Conservation (phyloP, 2,329 filamentous ascomycete species). For the Colletotrichum euphorbiae region DNA sequence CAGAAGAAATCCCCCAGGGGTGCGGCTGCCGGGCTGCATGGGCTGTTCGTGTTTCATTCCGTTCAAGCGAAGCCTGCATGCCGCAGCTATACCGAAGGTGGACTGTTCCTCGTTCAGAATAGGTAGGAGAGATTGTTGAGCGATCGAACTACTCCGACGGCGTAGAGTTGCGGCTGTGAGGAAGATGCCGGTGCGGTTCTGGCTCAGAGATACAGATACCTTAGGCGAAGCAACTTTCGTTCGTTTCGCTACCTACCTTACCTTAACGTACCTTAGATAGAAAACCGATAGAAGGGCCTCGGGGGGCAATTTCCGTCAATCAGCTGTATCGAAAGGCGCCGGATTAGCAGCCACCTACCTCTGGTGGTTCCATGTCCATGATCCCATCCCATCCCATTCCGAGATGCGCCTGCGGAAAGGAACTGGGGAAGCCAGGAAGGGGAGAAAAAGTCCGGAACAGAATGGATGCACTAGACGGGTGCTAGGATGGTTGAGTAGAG, state of each 20-base stretch:
- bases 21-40: conserved; percentile 21
- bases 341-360: neutral
- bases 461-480: too few species aligned
- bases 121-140: neutral
- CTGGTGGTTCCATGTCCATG: neutral
- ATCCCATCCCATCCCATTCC: neutral
- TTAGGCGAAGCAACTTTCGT: conserved; percentile 11
- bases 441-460: too few species aligned
- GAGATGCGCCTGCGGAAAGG: neutral
- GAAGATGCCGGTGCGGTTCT: neutral
- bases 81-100: neutral
- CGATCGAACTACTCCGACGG: too few species aligned
- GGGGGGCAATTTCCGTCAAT: conserved; percentile 33
- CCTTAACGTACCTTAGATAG: too few species aligned
- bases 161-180: neutral
- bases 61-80: conserved; percentile 19
- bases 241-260: neutral
- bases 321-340: conserved; percentile 23
- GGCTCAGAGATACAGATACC: neutral
- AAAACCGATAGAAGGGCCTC: conserved; percentile 3
- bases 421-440: conserved; percentile 10
- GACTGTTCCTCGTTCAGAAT: neutral
- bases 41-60: conserved; percentile 21
- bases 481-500: too few species aligned
- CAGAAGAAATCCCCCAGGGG: conserved; percentile 6